These are phyloP conservation scores for Alloascoidea africana DNA, from an alignment of 805 yeast species.

Conservation along the genomic window DNA sequence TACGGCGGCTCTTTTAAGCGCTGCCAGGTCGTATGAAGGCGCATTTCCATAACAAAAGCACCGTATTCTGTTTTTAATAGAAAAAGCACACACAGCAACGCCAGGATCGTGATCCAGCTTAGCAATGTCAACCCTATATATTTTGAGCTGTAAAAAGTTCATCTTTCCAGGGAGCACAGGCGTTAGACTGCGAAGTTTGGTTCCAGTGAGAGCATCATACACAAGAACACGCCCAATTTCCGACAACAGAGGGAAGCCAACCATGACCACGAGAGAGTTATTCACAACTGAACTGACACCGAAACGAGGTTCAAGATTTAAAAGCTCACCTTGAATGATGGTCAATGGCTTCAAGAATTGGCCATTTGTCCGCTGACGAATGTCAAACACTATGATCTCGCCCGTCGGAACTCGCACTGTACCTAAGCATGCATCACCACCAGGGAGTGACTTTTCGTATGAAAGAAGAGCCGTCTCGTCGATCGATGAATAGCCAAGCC, in stretches of 20 bases:
- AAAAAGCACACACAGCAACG: neutral
- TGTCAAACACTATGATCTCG: neutral
- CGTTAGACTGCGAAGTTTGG: neutral
- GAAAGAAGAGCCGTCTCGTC: neutral
- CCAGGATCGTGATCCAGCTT: neutral
- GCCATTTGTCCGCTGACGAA: neutral
- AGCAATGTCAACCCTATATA: neutral
- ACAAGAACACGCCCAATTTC: neutral
- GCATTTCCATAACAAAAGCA: neutral
- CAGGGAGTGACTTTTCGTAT: neutral
- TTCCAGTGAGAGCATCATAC: neutral
- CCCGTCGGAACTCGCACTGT: neutral
- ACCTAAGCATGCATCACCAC: neutral
- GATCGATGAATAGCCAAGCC: neutral
- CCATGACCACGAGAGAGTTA: neutral
- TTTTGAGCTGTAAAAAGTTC: no score
- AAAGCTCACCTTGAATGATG: no score
- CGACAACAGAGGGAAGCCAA: no score
- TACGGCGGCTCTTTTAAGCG: no score
- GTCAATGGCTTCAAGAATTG: neutral
- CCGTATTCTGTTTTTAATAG: neutral
- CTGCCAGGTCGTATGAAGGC: no score
- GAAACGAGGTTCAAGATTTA: no score
- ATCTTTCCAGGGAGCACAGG: neutral
- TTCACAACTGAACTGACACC: neutral